Percentiles rank a stretch among this genome's conserved stretches.
Conservation (phyloP, 2,329 filamentous ascomycete genomes). For the Immersiporthe knoxdaviesiana region DNA sequence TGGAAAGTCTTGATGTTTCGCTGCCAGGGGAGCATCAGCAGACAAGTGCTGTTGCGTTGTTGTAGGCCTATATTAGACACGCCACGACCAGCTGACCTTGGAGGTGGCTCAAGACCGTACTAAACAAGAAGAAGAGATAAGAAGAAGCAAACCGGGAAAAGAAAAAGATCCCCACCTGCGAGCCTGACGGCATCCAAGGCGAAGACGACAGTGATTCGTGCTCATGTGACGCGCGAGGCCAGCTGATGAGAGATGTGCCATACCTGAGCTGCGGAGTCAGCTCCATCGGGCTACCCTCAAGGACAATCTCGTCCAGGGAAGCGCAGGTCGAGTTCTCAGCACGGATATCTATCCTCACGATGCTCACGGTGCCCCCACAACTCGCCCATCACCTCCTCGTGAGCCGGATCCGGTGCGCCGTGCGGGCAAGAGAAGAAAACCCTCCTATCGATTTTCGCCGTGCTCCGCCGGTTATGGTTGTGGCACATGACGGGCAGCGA, state of each 20-base stretch:
- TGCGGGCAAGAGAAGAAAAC: background rate
- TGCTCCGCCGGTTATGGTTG: too few relatives aligned
- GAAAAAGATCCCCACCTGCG: background rate
- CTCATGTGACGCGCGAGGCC: background rate
- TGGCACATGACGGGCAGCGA: too few relatives aligned
- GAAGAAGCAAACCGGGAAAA: too few relatives aligned
- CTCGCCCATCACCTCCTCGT: background rate
- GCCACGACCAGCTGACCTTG: too few relatives aligned
- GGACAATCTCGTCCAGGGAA: background rate
- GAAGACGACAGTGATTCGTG: background rate
- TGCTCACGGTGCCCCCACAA: background rate
- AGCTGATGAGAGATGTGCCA: background rate
- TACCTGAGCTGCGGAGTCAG: background rate
- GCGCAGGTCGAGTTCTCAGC: background rate
- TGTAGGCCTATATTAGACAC: background rate
- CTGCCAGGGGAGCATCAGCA: background rate
- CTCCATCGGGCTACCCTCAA: background rate
- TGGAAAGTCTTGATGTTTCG: background rate
- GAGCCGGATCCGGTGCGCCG: background rate
- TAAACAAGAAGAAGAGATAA: too few relatives aligned
- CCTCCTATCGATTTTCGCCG: too few relatives aligned
- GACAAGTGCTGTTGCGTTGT: background rate
- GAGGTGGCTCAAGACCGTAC: background rate
- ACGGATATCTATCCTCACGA: too few relatives aligned
- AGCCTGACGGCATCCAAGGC: background rate